phyloP scores from a whole-genome alignment of 306 rosid genomes.

The Vicia sativa region DNA sequence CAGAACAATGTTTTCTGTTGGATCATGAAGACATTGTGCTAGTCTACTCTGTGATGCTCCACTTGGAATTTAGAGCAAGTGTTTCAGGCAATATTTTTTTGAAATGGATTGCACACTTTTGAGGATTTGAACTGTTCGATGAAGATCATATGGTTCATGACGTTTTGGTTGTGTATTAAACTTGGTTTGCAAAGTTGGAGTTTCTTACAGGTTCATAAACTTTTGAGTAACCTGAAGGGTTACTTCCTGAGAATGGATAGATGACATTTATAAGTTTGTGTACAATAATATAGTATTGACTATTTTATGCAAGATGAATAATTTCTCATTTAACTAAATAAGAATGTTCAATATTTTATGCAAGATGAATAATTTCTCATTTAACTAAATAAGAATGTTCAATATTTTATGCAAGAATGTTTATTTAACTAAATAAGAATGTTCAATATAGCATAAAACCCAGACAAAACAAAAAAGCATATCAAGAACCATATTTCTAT shows the following conservation, averaged over 20 bases:
- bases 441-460: too few relatives aligned
- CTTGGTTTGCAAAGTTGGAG: background rate
- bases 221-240: slow-evolving; percentile 5
- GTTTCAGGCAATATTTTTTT: background rate
- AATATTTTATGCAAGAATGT: too few relatives aligned
- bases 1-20: background rate
- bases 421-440: too few relatives aligned
- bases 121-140: background rate
- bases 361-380: too few relatives aligned
- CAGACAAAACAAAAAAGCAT: too few relatives aligned
- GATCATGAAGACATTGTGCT: slow-evolving; percentile 21
- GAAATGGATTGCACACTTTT: background rate
- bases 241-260: background rate
- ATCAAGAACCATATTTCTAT: too few relatives aligned
- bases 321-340: background rate
- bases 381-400: too few relatives aligned
- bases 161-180: slow-evolving; percentile 1
- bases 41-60: background rate
- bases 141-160: background rate
- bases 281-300: background rate
- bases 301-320: background rate
- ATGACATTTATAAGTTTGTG: background rate
- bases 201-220: background rate
- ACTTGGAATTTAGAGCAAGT: slow-evolving; percentile 4
- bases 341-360: background rate